phyloP scores from a whole-genome alignment of 1,284 basidiomycete genomes.

The Leccinum pachyderme region DNA sequence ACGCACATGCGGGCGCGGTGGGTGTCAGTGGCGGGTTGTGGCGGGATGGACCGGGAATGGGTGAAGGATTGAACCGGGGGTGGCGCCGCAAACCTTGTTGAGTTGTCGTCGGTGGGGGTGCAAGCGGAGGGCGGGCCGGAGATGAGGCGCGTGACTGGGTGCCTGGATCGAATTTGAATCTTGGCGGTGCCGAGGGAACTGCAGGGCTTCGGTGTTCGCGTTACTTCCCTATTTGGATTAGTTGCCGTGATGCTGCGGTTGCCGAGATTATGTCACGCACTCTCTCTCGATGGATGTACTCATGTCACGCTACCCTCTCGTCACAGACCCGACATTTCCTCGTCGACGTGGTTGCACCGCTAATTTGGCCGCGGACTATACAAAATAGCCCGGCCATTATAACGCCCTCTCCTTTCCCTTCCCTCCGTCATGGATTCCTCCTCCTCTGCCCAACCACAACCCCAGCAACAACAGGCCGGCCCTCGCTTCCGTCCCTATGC shows the following conservation, averaged over 20 bases:
- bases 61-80: slow-evolving; percentile 21
- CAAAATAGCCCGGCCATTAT: slow-evolving; percentile 24
- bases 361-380: slow-evolving; percentile 34
- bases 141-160: slow-evolving; percentile 13
- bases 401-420: slow-evolving; percentile 21
- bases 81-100: slow-evolving; percentile 25
- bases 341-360: slow-evolving; percentile 36
- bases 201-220: slow-evolving; percentile 31
- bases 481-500: slow-evolving; percentile 74
- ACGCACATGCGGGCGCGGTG: not conserved
- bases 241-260: slow-evolving; percentile 36
- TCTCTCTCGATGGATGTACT: slow-evolving; percentile 17
- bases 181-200: slow-evolving; percentile 38
- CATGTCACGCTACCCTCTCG: slow-evolving; percentile 19
- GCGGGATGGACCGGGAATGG: slow-evolving; percentile 18
- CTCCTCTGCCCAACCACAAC: slow-evolving; percentile 42
- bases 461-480: slow-evolving; percentile 29
- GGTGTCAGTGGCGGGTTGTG: not conserved
- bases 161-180: slow-evolving; percentile 32
- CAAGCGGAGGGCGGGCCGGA: slow-evolving; percentile 26
- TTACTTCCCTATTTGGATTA: slow-evolving; percentile 28
- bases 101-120: slow-evolving; percentile 20
- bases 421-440: slow-evolving; percentile 28
- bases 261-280: slow-evolving; percentile 36
- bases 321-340: slow-evolving; percentile 32